Conservation (phyloP, 2,329 filamentous ascomycete species). For the Cryphonectria nitschkei region DNA sequence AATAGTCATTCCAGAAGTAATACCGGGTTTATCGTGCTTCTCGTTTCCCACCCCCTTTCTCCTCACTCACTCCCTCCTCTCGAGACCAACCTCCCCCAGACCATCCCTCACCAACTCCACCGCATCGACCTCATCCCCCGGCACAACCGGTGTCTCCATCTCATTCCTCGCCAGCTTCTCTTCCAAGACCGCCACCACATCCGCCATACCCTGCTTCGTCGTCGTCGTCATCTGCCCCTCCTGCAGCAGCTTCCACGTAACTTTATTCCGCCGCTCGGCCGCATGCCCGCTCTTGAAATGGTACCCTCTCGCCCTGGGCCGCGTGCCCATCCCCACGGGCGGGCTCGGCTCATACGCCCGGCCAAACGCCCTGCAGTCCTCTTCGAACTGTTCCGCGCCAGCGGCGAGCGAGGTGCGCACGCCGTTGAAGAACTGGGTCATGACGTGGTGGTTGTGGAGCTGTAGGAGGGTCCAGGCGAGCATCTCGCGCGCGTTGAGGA, state of each 20-base stretch:
- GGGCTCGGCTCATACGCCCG: conserved; percentile 69
- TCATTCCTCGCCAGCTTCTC: conserved; percentile 50
- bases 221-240: conserved; percentile 37
- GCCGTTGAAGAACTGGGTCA: conserved; percentile 73
- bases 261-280: conserved; percentile 68
- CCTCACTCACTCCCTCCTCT: conserved; percentile 10
- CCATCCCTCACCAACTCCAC: conserved; percentile 58
- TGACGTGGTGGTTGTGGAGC: conserved; percentile 81
- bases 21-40: not conserved
- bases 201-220: conserved; percentile 41
- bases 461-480: conserved; percentile 92
- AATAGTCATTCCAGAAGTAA: not conserved
- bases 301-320: conserved; percentile 81
- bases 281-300: conserved; percentile 74
- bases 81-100: conserved; percentile 52
- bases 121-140: conserved; percentile 50
- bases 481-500: conserved; percentile 93
- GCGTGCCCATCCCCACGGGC: conserved; percentile 73
- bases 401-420: conserved; percentile 67
- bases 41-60: not conserved
- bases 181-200: conserved; percentile 35
- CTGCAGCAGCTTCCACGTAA: conserved; percentile 66
- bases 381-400: conserved; percentile 63
- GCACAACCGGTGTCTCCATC: conserved; percentile 53
- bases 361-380: conserved; percentile 47